phyloP scores from a whole-genome alignment of 2,329 filamentous ascomycete genomes.

The Fusarium pseudograminearum region DNA sequence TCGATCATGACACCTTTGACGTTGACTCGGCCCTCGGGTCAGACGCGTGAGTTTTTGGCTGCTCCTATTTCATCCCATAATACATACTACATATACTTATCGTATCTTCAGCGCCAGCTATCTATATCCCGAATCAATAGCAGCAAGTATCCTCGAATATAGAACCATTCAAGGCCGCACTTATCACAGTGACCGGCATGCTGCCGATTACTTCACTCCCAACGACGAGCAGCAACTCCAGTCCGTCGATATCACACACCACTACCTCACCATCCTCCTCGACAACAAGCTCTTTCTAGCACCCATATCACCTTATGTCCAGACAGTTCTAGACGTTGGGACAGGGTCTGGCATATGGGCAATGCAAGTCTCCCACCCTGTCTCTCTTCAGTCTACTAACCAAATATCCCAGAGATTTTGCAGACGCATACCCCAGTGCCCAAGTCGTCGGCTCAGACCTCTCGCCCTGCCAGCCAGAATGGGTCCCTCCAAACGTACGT shows the following conservation, averaged over 20 bases:
- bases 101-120: conserved; percentile 34
- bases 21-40: conserved; percentile 41
- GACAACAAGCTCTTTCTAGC: conserved; percentile 40
- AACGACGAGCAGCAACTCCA: conserved; percentile 44
- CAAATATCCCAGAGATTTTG: conserved; percentile 33
- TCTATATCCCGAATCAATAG: conserved; percentile 35
- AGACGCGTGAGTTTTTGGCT: conserved; percentile 37
- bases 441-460: conserved; percentile 42
- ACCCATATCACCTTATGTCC: conserved; percentile 32
- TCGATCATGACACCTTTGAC: conserved; percentile 32
- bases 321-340: conserved; percentile 44
- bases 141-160: conserved; percentile 43
- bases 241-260: conserved; percentile 44
- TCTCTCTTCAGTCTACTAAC: neutral
- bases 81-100: conserved; percentile 2
- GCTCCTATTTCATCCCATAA: neutral
- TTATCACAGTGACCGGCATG: conserved; percentile 42
- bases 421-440: conserved; percentile 30
- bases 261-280: conserved; percentile 43
- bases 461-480: conserved; percentile 40
- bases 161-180: conserved; percentile 42
- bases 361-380: conserved; percentile 6
- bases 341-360: conserved; percentile 43
- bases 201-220: conserved; percentile 39
- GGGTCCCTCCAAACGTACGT: conserved; percentile 41